phyloP scores from a whole-genome alignment of 768 basidiomycete species.

The Hysterangium stoloniferum region DNA sequence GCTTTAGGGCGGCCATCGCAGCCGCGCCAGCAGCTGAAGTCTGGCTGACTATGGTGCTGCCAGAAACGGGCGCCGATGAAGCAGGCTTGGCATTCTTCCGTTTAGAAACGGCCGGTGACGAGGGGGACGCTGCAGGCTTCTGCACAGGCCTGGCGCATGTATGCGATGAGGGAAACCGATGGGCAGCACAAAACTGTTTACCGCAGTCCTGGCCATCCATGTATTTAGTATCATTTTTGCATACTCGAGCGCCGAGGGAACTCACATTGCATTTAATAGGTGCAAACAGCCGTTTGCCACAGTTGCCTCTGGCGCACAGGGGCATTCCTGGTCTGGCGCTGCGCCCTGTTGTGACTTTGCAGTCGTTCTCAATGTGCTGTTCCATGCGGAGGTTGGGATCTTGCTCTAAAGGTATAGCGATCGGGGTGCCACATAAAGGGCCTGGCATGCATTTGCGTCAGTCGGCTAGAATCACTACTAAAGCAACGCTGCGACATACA shows the following conservation, averaged over 20 bases:
- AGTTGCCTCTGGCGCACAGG: conserved; percentile 52
- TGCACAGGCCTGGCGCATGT: conserved; percentile 35
- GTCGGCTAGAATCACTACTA: neutral
- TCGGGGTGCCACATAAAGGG: conserved; percentile 68
- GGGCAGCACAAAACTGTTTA: conserved; percentile 65
- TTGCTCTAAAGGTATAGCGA: conserved; percentile 67
- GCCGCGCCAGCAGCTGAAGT: conserved; percentile 19
- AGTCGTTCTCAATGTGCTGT: conserved; percentile 56
- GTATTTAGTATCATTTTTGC: too few species aligned
- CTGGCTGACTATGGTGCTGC: conserved; percentile 17
- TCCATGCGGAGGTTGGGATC: conserved; percentile 83
- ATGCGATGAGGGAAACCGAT: conserved; percentile 75
- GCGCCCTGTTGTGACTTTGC: conserved; percentile 62
- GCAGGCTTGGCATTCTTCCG: conserved; percentile 9
- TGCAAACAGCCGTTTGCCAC: conserved; percentile 65
- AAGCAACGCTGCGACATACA: conserved; percentile 32
- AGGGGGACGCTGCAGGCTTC: conserved; percentile 17
- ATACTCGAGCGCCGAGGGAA: conserved; percentile 18
- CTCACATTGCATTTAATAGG: conserved; percentile 71
- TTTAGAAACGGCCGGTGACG: conserved; percentile 1
- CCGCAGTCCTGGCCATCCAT: conserved; percentile 47
- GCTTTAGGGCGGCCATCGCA: conserved; percentile 35
- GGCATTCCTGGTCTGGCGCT: conserved; percentile 37
- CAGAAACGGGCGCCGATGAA: conserved; percentile 15
- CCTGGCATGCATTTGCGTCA: conserved; percentile 30